These are phyloP conservation scores for Puccinia hordei DNA, from an alignment of 1,284 basidiomycete species.

Conservation along the genomic window DNA sequence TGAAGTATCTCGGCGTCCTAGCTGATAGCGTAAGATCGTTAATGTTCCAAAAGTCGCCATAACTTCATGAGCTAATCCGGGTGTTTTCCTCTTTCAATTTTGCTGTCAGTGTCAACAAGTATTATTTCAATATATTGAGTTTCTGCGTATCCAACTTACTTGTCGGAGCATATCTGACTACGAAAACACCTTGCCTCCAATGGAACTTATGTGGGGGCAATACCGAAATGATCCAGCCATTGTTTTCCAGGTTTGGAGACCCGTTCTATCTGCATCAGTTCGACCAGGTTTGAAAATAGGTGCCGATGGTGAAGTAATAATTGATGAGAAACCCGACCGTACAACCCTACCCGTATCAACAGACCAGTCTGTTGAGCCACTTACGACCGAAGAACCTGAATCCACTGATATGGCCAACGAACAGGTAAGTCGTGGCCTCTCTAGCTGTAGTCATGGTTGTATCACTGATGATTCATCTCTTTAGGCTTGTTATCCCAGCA, in stretches of 20 bases:
- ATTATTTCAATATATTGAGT: slow-evolving; percentile 64
- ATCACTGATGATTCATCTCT: background rate
- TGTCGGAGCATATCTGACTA: slow-evolving; percentile 59
- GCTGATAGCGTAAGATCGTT: slow-evolving; percentile 71
- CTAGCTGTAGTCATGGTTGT: background rate
- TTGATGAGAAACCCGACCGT: slow-evolving; percentile 30
- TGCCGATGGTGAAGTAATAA: slow-evolving; percentile 51
- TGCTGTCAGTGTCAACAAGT: slow-evolving; percentile 62
- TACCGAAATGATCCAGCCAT: slow-evolving; percentile 79
- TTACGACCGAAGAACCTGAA: background rate
- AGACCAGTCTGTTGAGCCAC: slow-evolving; percentile 59
- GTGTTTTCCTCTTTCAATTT: slow-evolving; percentile 6
- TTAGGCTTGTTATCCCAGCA: slow-evolving; percentile 58
- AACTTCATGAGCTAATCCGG: background rate
- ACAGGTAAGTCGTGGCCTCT: slow-evolving; percentile 12
- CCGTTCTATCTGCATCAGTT: slow-evolving; percentile 71
- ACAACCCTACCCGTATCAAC: slow-evolving; percentile 59
- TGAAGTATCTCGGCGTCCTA: slow-evolving; percentile 80
- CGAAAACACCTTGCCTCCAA: slow-evolving; percentile 64
- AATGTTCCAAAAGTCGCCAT: background rate
- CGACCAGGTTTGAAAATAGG: slow-evolving; percentile 52
- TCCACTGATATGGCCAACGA: slow-evolving; percentile 22
- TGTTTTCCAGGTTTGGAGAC: slow-evolving; percentile 87
- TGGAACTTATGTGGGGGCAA: slow-evolving; percentile 70
- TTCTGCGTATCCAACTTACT: slow-evolving; percentile 60